These are phyloP conservation scores for Steccherinum ochraceum DNA, from an alignment of 768 basidiomycete genomes.

Conservation along the genomic window DNA sequence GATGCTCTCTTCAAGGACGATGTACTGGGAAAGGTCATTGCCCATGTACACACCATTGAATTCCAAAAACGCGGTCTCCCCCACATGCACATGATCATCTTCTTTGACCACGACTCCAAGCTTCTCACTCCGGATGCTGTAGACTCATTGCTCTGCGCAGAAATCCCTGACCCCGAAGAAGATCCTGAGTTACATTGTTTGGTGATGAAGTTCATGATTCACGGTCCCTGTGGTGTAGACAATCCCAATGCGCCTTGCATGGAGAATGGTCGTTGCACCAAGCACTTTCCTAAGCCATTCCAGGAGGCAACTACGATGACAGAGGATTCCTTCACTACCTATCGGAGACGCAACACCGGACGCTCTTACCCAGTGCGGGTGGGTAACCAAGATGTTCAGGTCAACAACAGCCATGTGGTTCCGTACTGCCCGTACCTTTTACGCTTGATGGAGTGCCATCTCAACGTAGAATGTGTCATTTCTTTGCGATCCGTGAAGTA, in stretches of 20 bases:
- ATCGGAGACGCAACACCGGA: conserved; percentile 31
- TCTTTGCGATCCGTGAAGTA: conserved; percentile 39
- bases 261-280: conserved; percentile 34
- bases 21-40: conserved; percentile 35
- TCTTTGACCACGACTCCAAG: conserved; percentile 28
- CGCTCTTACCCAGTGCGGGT: conserved; percentile 2
- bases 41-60: conserved; percentile 44
- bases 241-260: conserved; percentile 33
- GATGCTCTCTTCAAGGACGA: conserved; percentile 27
- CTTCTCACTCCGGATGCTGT: conserved; percentile 29
- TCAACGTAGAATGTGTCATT: conserved; percentile 40
- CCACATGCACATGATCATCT: conserved; percentile 45
- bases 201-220: conserved; percentile 39
- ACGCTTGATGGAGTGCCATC: conserved; percentile 36
- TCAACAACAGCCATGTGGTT: conserved; percentile 37
- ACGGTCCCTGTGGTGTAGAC: conserved; percentile 38
- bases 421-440: conserved; percentile 32
- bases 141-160: conserved; percentile 33
- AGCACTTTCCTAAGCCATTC: conserved; percentile 39
- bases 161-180: conserved; percentile 37
- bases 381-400: not conserved
- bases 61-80: conserved; percentile 53
- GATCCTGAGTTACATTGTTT: conserved; percentile 33
- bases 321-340: conserved; percentile 35
- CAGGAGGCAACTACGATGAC: conserved; percentile 26